Evolutionary conservation across 2,329 filamentous ascomycete species (phyloP).

Genomic region (Exutisphaerella laricina): DNA sequence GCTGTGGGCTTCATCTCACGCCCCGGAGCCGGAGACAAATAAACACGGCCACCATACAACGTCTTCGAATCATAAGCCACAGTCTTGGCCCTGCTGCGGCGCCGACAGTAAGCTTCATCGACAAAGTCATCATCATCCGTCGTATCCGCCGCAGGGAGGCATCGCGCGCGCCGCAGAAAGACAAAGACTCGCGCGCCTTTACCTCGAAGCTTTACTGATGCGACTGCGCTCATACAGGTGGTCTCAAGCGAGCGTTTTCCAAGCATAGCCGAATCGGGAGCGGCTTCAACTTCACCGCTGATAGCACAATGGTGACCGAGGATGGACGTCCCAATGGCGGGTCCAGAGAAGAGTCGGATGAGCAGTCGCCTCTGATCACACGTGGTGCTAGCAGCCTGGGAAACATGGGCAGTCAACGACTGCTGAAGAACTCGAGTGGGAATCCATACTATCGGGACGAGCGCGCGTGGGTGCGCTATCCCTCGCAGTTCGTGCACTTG

Average conservation of each 20-base stretch:
- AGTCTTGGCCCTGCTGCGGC: not conserved
- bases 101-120: not conserved
- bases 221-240: constrained; percentile 8
- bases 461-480: constrained; percentile 19
- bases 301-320: constrained; percentile 15
- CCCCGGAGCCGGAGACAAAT: too few species aligned
- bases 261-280: constrained; percentile 24
- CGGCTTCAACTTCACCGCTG: constrained; percentile 12
- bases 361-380: constrained; percentile 28
- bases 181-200: not conserved
- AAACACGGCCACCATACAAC: not conserved
- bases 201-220: constrained; percentile 5
- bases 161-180: not conserved
- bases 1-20: too few species aligned
- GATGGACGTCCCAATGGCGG: constrained; percentile 17
- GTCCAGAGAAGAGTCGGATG: constrained; percentile 16
- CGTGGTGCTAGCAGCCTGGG: constrained; percentile 12
- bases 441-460: constrained; percentile 15
- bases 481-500: constrained; percentile 21
- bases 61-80: not conserved
- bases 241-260: constrained; percentile 21
- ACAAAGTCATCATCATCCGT: too few species aligned
- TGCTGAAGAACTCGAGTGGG: constrained; percentile 11
- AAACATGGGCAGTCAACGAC: constrained; percentile 14
- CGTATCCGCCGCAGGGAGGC: too few species aligned